Base-by-base conservation (phyloP, 768 basidiomycete genomes). In the Pleurotus salmoneostramineus region DNA sequence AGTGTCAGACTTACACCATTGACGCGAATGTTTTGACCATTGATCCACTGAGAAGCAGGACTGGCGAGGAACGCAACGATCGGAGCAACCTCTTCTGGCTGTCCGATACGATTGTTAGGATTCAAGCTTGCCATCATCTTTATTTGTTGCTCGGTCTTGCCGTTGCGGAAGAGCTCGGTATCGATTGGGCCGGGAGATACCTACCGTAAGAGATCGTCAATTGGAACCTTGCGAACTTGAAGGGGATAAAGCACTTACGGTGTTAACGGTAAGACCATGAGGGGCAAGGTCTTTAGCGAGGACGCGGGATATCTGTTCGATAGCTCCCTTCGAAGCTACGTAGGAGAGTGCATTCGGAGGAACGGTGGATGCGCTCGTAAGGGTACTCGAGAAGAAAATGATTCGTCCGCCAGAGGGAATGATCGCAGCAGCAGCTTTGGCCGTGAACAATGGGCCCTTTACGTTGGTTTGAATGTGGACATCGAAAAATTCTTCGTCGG, bases 261-360 rank as follows among this genome's bases (percentile, higher is more conserved):
- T 78, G 69, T 85, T 85, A 42, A 84, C 83, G 0, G 81, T 84
- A 62, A 85, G 75, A 10, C 80, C 81, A 8, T 72, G 70, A 11
- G 69, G 62, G 4, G 81, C 83, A 17, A 84, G 73, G 58, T 85
- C 83, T 60, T 85, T 83, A 4, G 83, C 78, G 14, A 86, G 76
- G 31, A 83, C 77, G 12, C 83, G 78, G 34, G 78, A 70, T 46
- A 84, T 72, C 61, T 85, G 84, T 64, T 85, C 83, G 56, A 85
- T 73, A 1, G 84, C 83, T 36, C 81, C 84, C 66, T 85, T 84
- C 0, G 83, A 77, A 33, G 80, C 78, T 55, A 76, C 73, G 68
- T 83, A 85, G 48, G 78, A 69, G 21, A 85, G 73, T 10, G 75
- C 73, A 57, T 78, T 78, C 0, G 84, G 77, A 5, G 72, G 68